A percentile compares a stretch with the other conserved stretches of the same genome.
phyloP scores from a whole-genome alignment of 371 early-diverging fungal genomes.

The Circinella minor region DNA sequence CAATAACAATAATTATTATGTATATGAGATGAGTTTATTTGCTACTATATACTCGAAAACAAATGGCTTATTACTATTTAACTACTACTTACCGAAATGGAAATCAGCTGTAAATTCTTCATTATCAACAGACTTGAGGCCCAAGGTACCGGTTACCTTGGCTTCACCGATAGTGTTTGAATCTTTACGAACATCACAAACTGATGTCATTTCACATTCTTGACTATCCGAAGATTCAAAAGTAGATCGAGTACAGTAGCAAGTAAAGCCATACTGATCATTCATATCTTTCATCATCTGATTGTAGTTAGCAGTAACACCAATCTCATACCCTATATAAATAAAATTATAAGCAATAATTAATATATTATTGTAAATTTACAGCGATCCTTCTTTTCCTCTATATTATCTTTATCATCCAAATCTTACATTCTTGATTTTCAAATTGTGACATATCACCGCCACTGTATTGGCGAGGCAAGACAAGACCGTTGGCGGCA shows the following conservation, averaged over 20 bases:
- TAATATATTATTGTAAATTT: not conserved
- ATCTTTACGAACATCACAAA: not conserved
- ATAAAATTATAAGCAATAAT: not conserved
- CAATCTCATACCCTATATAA: conserved; percentile 3
- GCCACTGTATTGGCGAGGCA: not conserved
- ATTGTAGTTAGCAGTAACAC: not conserved
- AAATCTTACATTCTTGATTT: not conserved
- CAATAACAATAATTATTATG: too few species aligned
- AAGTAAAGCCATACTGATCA: not conserved
- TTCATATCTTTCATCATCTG: not conserved
- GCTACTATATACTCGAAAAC: too few species aligned
- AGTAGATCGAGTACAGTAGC: not conserved
- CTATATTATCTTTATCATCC: too few species aligned
- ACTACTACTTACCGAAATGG: too few species aligned
- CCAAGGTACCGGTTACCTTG: too few species aligned
- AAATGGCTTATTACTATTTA: too few species aligned
- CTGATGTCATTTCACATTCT: not conserved
- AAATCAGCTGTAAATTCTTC: too few species aligned
- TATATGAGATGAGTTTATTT: too few species aligned
- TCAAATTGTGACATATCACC: not conserved
- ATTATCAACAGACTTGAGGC: too few species aligned
- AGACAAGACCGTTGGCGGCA: not conserved
- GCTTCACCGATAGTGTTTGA: not conserved
- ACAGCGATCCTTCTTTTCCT: too few species aligned
- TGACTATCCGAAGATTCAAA: not conserved